Base-by-base conservation (phyloP, 352 stramenopile species). In the Phytophthora pinifolia region DNA sequence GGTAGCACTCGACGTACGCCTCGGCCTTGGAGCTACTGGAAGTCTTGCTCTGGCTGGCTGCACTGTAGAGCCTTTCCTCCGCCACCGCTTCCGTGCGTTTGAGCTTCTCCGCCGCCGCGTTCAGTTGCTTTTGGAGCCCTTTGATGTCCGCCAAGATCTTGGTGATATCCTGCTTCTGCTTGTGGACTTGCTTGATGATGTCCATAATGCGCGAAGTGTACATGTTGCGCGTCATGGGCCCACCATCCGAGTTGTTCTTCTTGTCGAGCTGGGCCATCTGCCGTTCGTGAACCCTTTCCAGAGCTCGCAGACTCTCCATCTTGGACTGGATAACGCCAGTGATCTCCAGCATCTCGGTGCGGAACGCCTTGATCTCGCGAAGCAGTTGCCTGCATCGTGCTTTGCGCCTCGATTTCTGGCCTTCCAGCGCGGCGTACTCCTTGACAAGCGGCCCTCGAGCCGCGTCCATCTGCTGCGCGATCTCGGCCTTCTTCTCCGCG, bases 131-230 rank as follows among this genome's bases (percentile, higher is more conserved):
- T 51, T 94, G 84, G 30, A 94, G 67, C 1, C 50, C 49, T 20
- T 73, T 88, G 36, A 94, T 92, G 38, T 94, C 84, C 9, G 80
- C 63, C 20, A 94, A 73, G 54, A 94, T 87, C 51, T 91, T 92
- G 10, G 66, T 46, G 18, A 96, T 96, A 34, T 94, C 86, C 29
- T 80, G 66, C 46, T 94, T 96, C 47, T 96, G 86, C 66, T 96
- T 95, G 58, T 90, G 76, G 22, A 95, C 83, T 33, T 91, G 78
- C 56, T 92, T 91, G 70, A 92, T 96, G 55, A 96, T 96, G 56
- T 95, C 88, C 74, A 96, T 88, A 56, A 96, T 96, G 2, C 88
- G 83, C 27, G 80, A 77, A 22, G 79, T 96, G 70, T 96, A 96
- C 57, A 88, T 82, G 58, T 71, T 86, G 33, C 87, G 83, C n/a